Base-by-base conservation (phyloP, 805 yeast genomes). In the Schwanniomyces occidentalis region DNA sequence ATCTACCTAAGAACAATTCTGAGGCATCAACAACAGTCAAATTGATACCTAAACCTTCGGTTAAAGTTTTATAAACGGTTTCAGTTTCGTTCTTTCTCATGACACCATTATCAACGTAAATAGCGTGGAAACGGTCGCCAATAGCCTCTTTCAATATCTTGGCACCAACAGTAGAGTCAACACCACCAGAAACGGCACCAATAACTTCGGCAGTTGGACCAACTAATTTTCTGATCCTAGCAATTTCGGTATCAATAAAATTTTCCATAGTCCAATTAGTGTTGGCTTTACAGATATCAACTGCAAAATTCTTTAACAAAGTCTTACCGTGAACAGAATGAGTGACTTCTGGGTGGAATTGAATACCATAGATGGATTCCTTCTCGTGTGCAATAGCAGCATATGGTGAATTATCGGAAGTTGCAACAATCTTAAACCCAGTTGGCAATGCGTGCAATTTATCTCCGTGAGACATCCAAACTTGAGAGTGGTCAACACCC, bases 401-500 rank as follows among this genome's bases (percentile, higher is more conserved):
- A 69, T 57, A 93, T 39, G 98, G 99, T 27, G 98, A 93, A 77
- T 93, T 93, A 50, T 76, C 87, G 37, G 96, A 84, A 27, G 88
- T 80, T 36, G 97, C 99, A 42, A 90, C 88, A 41, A 85, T 78
- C 62, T 82, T 80, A 77, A 79, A 93, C 24, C 95, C 96, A 28
- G 76, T 75, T 53, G 99, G 99, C 50, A 93, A 76, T 35, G 91
- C 85, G 53, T 80, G 81, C 56, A 93, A 76, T 74, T 93, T 93
- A 70, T 93, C 99, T 58, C 96, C 96, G 66, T 93, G 99, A 31
- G 98, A 90, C 99, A 93, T 93, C 99, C 99, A 93, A 44, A 93
- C 97, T 62, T 84, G 90, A 40, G 95, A 88, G 71, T 93, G 84
- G 65, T 89, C 95, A 51, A 93, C 87, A 42, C 83, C 96, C 45